A percentile compares a stretch with the other conserved stretches of the same genome.
These are phyloP conservation scores for Tylopilus plumbeoviolaceoides DNA, from an alignment of 768 basidiomycete genomes.

Conservation along the genomic window DNA sequence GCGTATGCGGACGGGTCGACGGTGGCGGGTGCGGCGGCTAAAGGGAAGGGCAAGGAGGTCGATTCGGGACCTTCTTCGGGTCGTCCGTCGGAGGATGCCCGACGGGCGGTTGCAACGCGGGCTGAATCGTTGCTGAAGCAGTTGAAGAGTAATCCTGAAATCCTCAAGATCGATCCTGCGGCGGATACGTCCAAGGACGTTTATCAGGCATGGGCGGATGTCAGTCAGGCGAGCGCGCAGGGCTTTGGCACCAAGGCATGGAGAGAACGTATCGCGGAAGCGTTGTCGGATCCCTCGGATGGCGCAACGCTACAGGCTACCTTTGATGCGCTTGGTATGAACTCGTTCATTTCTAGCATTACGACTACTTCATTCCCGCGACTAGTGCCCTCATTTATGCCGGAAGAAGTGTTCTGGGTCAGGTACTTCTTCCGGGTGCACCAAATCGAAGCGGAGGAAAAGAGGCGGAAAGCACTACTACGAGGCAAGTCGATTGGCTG, in stretches of 20 bases:
- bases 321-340: slow-evolving; percentile 54
- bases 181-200: slow-evolving; percentile 52
- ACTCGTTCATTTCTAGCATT: slow-evolving; percentile 15
- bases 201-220: slow-evolving; percentile 61
- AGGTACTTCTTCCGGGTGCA: slow-evolving; percentile 87
- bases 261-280: slow-evolving; percentile 45
- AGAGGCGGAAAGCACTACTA: slow-evolving; percentile 71
- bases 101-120: slow-evolving; percentile 62
- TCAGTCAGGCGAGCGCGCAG: slow-evolving; percentile 53
- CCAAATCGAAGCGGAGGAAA: slow-evolving; percentile 77
- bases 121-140: slow-evolving; percentile 74
- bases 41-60: slow-evolving; percentile 37
- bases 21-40: slow-evolving; percentile 10
- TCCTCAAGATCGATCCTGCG: slow-evolving; percentile 74
- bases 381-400: slow-evolving; percentile 67
- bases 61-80: slow-evolving; percentile 25
- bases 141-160: slow-evolving; percentile 68
- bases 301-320: slow-evolving; percentile 51
- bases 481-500: slow-evolving; percentile 44
- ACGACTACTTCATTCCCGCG: slow-evolving; percentile 3
- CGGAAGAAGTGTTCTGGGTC: slow-evolving; percentile 72
- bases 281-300: slow-evolving; percentile 48
- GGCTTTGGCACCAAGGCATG: slow-evolving; percentile 47
- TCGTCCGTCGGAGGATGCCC: slow-evolving; percentile 36
- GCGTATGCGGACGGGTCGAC: slow-evolving; percentile 18